Evolutionary conservation across 441 rosid genomes (phyloP).

Genomic region (Kokia cookei): DNA sequence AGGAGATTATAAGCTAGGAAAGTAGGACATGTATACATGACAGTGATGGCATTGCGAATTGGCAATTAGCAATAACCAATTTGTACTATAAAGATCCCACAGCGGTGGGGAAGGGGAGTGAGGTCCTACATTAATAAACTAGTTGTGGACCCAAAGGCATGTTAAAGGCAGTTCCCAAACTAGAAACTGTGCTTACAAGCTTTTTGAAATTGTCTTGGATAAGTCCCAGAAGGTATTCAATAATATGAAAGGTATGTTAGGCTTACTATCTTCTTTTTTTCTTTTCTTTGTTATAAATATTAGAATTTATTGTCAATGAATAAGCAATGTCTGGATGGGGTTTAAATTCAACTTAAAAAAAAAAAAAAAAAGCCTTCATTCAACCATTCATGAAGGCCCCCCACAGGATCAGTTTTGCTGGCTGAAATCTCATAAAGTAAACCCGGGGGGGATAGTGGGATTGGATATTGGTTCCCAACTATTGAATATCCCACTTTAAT

Average conservation of each 20-base stretch:
- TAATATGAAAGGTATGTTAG: background rate
- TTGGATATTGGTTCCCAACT: background rate
- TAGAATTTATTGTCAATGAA: background rate
- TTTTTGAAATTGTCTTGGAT: constrained; percentile 3
- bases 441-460: background rate
- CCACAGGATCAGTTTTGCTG: background rate
- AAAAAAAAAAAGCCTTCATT: background rate
- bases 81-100: background rate
- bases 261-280: background rate
- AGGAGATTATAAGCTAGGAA: background rate
- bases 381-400: background rate
- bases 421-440: background rate
- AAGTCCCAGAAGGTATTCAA: constrained; percentile 4
- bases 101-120: background rate
- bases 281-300: background rate
- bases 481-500: background rate
- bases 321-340: background rate
- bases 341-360: background rate
- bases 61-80: constrained; percentile 1
- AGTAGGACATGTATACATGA: background rate
- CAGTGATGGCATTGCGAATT: constrained; percentile 6
- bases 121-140: constrained; percentile 4
- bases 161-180: constrained; percentile 11
- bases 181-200: constrained; percentile 8
- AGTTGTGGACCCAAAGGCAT: constrained; percentile 7